These are phyloP conservation scores for Coccomyxa sp. DNA, from an alignment of 139 green algal species.

Conservation along the genomic window DNA sequence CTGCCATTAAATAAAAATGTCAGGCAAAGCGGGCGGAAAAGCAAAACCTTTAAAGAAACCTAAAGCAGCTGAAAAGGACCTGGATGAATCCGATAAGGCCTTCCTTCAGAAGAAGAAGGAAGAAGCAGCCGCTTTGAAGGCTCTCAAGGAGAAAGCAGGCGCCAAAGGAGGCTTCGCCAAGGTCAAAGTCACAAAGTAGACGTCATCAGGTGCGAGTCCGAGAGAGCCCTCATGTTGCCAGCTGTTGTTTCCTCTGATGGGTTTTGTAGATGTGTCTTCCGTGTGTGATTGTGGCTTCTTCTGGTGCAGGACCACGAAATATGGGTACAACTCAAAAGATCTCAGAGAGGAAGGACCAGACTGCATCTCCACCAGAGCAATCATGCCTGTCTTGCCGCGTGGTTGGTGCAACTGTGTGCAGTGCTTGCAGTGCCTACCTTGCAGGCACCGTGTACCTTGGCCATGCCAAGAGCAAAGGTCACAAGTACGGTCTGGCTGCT, in stretches of 20 bases:
- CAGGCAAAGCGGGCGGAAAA: conserved; percentile 10
- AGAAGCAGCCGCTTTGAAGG: conserved; percentile 22
- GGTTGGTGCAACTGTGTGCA: conserved; percentile 7
- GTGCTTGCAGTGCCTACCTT: conserved; percentile 9
- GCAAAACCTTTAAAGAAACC: conserved; percentile 25
- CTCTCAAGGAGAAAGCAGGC: conserved; percentile 24
- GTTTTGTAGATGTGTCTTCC: no score
- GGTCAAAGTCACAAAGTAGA: not conserved
- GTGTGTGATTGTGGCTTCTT: no score
- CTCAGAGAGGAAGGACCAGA: not conserved
- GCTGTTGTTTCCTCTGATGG: no score
- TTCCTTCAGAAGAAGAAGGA: conserved; percentile 29
- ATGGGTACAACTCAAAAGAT: no score
- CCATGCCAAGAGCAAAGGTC: not conserved
- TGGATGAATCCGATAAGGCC: conserved; percentile 26
- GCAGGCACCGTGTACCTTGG: not conserved
- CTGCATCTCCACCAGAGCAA: not conserved
- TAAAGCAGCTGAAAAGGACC: conserved; percentile 18
- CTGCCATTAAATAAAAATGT: not conserved
- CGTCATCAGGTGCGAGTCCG: not conserved
- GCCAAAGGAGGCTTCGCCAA: conserved; percentile 22
- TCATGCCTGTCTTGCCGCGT: conserved; percentile 15
- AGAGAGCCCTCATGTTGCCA: not conserved
- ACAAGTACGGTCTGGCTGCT: not conserved
- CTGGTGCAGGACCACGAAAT: no score